Evolutionary conservation across 2,329 filamentous ascomycete species (phyloP).

Genomic region (Penicillium sp.): DNA sequence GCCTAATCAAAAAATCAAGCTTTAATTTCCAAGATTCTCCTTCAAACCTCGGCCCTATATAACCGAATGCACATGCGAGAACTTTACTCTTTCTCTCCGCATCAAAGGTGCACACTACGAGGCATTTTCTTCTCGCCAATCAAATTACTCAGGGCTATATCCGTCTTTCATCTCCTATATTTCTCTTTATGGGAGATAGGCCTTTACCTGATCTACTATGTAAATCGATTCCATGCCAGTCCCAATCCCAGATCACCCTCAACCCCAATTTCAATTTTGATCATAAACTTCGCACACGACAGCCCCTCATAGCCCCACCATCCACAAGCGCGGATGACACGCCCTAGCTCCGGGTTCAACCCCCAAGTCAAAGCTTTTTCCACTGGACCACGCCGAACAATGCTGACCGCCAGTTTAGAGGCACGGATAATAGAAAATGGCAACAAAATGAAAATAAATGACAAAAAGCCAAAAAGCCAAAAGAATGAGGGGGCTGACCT

Average conservation of each 20-base stretch:
- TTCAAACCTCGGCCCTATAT: not conserved
- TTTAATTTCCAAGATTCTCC: too few species aligned
- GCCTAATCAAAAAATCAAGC: too few species aligned
- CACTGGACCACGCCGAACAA: not conserved
- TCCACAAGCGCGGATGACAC: conserved; percentile 10
- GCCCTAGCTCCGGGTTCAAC: not conserved
- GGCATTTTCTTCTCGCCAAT: conserved; percentile 23
- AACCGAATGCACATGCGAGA: not conserved
- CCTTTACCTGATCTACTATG: not conserved
- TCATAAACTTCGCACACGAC: conserved; percentile 2
- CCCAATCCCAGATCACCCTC: not conserved
- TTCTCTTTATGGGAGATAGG: not conserved
- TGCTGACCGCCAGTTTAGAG: conserved; percentile 19
- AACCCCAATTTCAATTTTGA: not conserved
- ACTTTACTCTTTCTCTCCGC: not conserved
- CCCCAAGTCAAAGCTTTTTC: not conserved
- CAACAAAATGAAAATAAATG: not conserved
- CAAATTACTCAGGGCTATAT: not conserved
- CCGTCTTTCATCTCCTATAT: not conserved
- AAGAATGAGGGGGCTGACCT: not conserved
- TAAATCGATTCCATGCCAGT: not conserved
- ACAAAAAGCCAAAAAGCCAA: not conserved
- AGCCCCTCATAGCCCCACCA: conserved; percentile 4
- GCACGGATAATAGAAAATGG: not conserved
- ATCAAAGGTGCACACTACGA: conserved; percentile 12